These are phyloP conservation scores for Aspergillus leporis DNA, from an alignment of 495 filamentous ascomycete genomes.

Conservation along the genomic window DNA sequence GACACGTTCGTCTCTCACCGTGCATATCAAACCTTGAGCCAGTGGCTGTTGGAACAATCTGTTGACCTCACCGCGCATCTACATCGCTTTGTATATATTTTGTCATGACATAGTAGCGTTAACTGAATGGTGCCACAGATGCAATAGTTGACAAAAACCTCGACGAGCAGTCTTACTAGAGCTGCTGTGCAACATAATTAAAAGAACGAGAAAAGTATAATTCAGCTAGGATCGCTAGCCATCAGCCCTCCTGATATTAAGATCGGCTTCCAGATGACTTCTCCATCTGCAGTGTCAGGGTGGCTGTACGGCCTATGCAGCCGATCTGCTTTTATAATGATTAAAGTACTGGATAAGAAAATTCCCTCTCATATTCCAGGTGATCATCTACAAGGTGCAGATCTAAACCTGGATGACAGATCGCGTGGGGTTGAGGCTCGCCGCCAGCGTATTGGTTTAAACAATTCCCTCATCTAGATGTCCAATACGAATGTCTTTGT, in stretches of 20 bases:
- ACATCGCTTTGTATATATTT: neutral
- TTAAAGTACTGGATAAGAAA: conserved; percentile 9
- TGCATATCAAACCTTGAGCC: neutral
- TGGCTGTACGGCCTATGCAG: neutral
- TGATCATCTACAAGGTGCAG: neutral
- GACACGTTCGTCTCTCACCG: neutral
- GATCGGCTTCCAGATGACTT: neutral
- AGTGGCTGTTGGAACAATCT: neutral
- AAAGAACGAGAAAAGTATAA: neutral
- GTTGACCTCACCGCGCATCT: neutral
- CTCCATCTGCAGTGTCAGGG: neutral
- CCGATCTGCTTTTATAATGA: neutral
- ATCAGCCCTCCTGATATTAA: neutral
- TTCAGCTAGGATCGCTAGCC: neutral
- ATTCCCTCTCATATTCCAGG: conserved; percentile 16
- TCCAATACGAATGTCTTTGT: too few species aligned
- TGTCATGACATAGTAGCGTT: neutral
- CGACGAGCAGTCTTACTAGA: neutral
- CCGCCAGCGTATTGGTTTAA: conserved; percentile 7
- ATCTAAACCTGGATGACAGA: neutral
- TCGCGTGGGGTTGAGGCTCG: conserved; percentile 10
- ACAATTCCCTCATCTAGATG: conserved; percentile 14
- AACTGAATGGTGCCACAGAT: neutral
- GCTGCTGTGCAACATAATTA: neutral
- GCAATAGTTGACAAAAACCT: neutral